Percentiles rank a stretch among this genome's conserved stretches.
Conservation (phyloP, 2,329 filamentous ascomycete species). For the Berkeleyomyces basicola region DNA sequence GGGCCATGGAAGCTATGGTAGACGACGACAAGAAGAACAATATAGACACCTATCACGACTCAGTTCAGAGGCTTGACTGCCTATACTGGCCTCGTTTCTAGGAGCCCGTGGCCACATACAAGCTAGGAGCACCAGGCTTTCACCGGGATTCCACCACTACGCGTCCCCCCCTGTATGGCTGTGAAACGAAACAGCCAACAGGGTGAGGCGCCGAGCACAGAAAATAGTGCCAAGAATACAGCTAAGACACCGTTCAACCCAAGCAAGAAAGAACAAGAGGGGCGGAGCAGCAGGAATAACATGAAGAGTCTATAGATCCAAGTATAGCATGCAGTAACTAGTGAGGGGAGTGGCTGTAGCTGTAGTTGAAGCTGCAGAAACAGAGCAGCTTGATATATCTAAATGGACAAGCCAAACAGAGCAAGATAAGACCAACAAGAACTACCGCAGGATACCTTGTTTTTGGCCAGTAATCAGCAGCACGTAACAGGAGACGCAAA, state of each 20-base stretch:
- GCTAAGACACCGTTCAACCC: conserved; percentile 1
- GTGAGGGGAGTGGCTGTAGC: no score
- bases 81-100: neutral
- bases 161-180: neutral
- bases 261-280: neutral
- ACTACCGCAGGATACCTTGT: neutral
- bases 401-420: no score
- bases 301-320: neutral
- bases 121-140: neutral
- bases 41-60: neutral
- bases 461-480: neutral
- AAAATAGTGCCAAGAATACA: neutral
- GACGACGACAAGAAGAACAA: neutral
- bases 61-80: neutral
- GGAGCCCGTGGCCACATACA: neutral
- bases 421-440: no score
- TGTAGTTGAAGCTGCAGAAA: no score
- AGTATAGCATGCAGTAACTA: no score
- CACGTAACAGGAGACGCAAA: neutral
- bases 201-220: neutral
- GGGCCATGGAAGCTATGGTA: neutral
- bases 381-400: no score
- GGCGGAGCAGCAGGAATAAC: neutral
- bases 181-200: conserved; percentile 1
- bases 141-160: neutral